These are phyloP conservation scores for Nothopassalora personata DNA, from an alignment of 2,329 filamentous ascomycete genomes.

Conservation along the genomic window DNA sequence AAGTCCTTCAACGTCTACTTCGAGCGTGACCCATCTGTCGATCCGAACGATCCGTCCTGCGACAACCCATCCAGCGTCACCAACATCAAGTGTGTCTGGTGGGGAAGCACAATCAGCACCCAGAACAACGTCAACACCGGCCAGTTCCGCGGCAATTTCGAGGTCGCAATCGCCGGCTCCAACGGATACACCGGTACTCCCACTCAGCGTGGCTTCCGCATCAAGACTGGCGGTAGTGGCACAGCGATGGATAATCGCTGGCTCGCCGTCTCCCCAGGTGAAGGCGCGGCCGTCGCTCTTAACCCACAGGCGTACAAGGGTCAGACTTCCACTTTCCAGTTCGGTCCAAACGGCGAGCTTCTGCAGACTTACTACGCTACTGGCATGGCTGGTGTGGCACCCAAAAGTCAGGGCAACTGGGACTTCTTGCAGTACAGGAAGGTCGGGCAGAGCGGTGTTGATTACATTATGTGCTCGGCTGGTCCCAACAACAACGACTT, in stretches of 20 bases:
- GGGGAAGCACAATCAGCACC: conserved; percentile 27
- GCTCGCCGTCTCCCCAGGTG: conserved; percentile 10
- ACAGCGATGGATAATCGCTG: conserved; percentile 19
- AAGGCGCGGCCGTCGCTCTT: conserved; percentile 9
- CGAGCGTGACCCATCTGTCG: conserved; percentile 32
- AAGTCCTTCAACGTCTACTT: conserved; percentile 26
- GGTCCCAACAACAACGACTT: not conserved
- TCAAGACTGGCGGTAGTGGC: conserved; percentile 3
- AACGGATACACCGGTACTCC: conserved; percentile 28
- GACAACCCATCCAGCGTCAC: conserved; percentile 32
- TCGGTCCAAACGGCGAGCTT: conserved; percentile 9
- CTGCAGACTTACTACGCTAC: conserved; percentile 11
- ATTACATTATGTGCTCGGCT: conserved; percentile 12
- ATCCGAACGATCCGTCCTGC: conserved; percentile 29
- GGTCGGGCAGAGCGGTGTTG: conserved; percentile 2
- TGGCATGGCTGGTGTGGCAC: conserved; percentile 11
- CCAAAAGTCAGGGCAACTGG: conserved; percentile 5
- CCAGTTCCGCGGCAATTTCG: conserved; percentile 32
- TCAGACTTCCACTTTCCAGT: conserved; percentile 9
- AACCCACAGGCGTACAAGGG: conserved; percentile 10
- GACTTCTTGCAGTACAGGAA: conserved; percentile 12
- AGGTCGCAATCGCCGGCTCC: conserved; percentile 39
- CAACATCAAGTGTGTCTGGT: conserved; percentile 34
- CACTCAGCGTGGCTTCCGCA: conserved; percentile 6
- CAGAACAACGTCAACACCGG: conserved; percentile 32